Percentiles rank a stretch among this genome's conserved stretches.
These are phyloP conservation scores for Toxoplasma gondii DNA, from an alignment of 169 alveolate genomes.

Conservation along the genomic window DNA sequence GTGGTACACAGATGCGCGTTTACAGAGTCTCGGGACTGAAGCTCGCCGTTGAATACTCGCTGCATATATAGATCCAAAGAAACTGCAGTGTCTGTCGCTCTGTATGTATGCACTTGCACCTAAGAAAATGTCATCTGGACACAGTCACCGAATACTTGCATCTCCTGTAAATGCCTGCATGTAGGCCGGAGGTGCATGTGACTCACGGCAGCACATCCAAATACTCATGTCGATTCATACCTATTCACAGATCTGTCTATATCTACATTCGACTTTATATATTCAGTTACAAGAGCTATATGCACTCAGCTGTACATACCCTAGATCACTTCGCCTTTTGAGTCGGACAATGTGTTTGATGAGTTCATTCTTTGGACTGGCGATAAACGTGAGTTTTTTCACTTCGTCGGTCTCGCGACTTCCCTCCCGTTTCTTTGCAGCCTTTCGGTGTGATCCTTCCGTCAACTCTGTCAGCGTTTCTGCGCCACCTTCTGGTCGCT, in stretches of 20 bases:
- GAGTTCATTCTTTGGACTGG: background rate
- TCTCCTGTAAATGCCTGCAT: too few species aligned
- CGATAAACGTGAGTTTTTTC: background rate
- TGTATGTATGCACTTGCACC: too few species aligned
- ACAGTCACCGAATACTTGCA: too few species aligned
- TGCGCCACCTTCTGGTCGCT: background rate
- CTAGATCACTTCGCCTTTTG: conserved; percentile 27
- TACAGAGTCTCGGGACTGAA: too few species aligned
- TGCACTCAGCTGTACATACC: background rate
- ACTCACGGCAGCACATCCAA: background rate
- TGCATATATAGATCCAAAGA: too few species aligned
- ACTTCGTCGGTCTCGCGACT: background rate
- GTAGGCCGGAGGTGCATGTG: too few species aligned
- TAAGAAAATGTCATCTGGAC: too few species aligned
- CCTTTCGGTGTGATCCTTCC: too few species aligned
- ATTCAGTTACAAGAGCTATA: background rate
- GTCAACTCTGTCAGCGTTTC: background rate
- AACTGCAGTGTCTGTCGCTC: too few species aligned
- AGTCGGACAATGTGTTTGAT: conserved; percentile 17
- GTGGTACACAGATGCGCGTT: too few species aligned
- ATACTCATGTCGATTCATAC: background rate
- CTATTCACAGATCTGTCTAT: background rate
- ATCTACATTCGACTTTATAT: too few species aligned
- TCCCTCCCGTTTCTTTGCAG: background rate
- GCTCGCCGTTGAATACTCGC: too few species aligned